Conservation (phyloP, 805 yeast genomes). For the Torulaspora delbrueckii region DNA sequence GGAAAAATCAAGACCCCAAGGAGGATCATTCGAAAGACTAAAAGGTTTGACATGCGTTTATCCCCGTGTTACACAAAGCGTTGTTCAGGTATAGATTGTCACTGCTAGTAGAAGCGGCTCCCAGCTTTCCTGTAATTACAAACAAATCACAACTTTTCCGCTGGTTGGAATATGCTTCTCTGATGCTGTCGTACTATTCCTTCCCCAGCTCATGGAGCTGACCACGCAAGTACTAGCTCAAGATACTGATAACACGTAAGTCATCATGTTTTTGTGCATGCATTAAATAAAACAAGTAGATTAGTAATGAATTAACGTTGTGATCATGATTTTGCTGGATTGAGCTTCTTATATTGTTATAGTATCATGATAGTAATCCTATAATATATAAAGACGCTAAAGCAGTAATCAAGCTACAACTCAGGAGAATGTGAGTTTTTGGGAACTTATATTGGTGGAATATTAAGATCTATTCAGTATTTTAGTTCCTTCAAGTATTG, state of each 20-base stretch:
- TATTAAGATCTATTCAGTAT: too few relatives aligned
- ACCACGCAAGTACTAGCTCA: too few relatives aligned
- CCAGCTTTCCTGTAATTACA: slow-evolving; percentile 1
- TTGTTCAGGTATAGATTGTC: not conserved
- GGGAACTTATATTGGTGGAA: too few relatives aligned
- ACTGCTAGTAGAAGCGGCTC: not conserved
- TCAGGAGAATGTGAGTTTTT: too few relatives aligned
- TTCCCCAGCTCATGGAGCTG: too few relatives aligned
- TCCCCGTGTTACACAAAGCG: not conserved
- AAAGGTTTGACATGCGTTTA: not conserved
- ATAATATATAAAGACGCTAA: too few relatives aligned
- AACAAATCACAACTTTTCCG: not conserved
- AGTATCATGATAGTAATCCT: too few relatives aligned
- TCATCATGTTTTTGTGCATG: not conserved
- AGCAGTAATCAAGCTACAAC: too few relatives aligned
- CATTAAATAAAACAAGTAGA: not conserved
- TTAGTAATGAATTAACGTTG: not conserved
- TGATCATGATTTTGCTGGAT: not conserved
- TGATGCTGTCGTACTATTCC: not conserved
- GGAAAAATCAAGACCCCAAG: slow-evolving; percentile 19
- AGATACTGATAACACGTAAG: too few relatives aligned
- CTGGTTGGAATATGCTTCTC: not conserved
- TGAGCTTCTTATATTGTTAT: too few relatives aligned
- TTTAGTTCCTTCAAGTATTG: not conserved
- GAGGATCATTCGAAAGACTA: slow-evolving; percentile 1